Percentiles rank a stretch among this genome's conserved stretches.
phyloP scores from a whole-genome alignment of 2,329 filamentous ascomycete genomes.

The Furcasterigmium sp. region DNA sequence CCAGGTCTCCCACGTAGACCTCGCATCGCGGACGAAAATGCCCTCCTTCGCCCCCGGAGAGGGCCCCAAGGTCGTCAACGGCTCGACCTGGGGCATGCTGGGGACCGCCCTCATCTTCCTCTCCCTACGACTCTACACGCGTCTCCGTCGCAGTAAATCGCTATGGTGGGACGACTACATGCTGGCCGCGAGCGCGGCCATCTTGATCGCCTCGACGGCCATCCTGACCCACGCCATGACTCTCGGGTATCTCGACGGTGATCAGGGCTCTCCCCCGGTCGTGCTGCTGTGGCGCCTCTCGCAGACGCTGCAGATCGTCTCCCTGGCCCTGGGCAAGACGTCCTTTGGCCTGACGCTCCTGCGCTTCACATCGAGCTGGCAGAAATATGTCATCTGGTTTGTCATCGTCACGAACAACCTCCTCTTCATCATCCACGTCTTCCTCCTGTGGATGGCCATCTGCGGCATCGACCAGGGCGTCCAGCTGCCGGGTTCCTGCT shows the following conservation, averaged over 20 bases:
- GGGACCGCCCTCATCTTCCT: neutral
- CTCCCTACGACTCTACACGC: constrained; percentile 11
- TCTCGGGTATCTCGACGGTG: constrained; percentile 9
- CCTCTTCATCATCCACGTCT: constrained; percentile 13
- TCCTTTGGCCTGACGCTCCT: constrained; percentile 30
- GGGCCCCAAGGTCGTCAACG: constrained; percentile 7
- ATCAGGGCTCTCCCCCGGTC: constrained; percentile 5
- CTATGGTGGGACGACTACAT: constrained; percentile 26
- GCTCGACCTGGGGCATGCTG: neutral
- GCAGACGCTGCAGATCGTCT: constrained; percentile 20
- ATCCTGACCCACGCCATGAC: constrained; percentile 5
- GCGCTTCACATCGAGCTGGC: constrained; percentile 18
- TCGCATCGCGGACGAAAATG: too few relatives aligned
- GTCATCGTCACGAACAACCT: constrained; percentile 17
- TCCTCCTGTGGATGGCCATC: constrained; percentile 16
- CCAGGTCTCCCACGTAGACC: too few relatives aligned
- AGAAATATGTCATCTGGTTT: constrained; percentile 18
- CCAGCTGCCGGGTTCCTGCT: constrained; percentile 14
- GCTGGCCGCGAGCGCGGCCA: constrained; percentile 20
- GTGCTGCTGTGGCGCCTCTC: constrained; percentile 12
- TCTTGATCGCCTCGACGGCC: constrained; percentile 14
- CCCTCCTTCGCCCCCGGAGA: neutral
- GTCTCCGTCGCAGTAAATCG: constrained; percentile 14
- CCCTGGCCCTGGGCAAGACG: constrained; percentile 28
- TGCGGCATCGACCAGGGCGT: constrained; percentile 17